Evolutionary conservation across 2,329 filamentous ascomycete genomes (phyloP).

Genomic region (Colletotrichum sp.): DNA sequence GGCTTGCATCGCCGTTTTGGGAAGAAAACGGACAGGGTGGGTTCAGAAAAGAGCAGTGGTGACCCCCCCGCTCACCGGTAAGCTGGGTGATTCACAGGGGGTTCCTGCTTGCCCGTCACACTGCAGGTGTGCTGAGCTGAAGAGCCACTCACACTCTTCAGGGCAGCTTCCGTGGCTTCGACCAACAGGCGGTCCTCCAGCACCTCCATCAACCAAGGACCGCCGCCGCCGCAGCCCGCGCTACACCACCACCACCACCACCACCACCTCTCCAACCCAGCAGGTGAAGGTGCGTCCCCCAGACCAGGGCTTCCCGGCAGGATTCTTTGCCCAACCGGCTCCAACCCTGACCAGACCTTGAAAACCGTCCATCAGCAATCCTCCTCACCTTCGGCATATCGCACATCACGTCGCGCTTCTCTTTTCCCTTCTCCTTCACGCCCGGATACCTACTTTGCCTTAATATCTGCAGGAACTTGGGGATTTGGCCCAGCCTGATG

Average conservation of each 20-base stretch:
- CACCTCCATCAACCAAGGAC: background rate
- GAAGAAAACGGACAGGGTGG: background rate
- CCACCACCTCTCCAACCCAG: background rate
- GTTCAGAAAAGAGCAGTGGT: conserved; percentile 4
- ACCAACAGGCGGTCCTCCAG: conserved; percentile 5
- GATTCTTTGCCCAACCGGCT: conserved; percentile 11
- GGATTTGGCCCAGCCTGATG: conserved; percentile 4
- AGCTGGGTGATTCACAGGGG: background rate
- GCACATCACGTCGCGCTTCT: conserved; percentile 3
- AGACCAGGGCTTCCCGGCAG: conserved; percentile 16
- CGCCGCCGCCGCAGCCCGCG: background rate
- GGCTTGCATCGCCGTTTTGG: conserved; percentile 5
- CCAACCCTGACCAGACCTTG: conserved; percentile 11
- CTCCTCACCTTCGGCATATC: conserved; percentile 12
- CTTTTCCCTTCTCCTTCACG: background rate
- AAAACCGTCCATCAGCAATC: conserved; percentile 9
- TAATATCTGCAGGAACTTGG: conserved; percentile 7
- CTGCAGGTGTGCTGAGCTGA: background rate
- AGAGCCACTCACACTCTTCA: background rate
- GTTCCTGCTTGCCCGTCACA: background rate
- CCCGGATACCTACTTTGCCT: background rate
- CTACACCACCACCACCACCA: background rate
- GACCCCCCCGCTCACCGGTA: background rate
- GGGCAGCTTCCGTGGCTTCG: background rate
- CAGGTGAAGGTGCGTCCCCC: background rate